A percentile compares a stretch with the other conserved stretches of the same genome.
Evolutionary conservation across 306 rosid species (phyloP).

Genomic region (Cicer judaicum): DNA sequence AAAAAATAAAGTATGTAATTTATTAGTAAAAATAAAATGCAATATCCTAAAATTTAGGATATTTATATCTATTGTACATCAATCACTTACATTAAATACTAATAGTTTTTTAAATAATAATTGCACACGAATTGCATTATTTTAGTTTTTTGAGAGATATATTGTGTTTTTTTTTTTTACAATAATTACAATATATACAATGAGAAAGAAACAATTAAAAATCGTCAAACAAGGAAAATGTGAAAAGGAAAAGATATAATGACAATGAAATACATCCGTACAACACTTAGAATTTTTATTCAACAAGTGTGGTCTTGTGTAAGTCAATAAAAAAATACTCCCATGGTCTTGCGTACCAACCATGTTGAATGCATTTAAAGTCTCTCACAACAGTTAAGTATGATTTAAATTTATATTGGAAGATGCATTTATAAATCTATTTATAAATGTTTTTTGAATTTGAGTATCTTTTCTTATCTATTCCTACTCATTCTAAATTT

Average conservation of each 20-base stretch:
- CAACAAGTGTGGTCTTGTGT: neutral
- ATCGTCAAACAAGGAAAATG: neutral
- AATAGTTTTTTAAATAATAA: neutral
- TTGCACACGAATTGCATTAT: neutral
- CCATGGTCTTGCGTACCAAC: neutral
- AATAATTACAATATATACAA: neutral
- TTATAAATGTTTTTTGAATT: too few relatives aligned
- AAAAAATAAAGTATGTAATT: too few relatives aligned
- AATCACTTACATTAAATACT: too few relatives aligned
- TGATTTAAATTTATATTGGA: neutral
- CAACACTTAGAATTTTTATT: neutral
- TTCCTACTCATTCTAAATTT: too few relatives aligned
- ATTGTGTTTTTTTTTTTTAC: neutral
- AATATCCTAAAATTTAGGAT: too few relatives aligned
- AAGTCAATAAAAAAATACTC: too few relatives aligned
- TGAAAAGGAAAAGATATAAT: neutral
- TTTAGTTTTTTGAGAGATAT: too few relatives aligned
- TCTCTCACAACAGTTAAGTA: neutral
- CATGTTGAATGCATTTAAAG: neutral
- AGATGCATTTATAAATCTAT: too few relatives aligned
- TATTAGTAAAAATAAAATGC: too few relatives aligned
- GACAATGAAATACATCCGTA: neutral
- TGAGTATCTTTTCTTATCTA: too few relatives aligned
- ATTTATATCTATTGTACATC: too few relatives aligned
- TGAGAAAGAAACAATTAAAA: neutral